phyloP scores from a whole-genome alignment of 2,329 filamentous ascomycete species.

The Furcasterigmium sp. region DNA sequence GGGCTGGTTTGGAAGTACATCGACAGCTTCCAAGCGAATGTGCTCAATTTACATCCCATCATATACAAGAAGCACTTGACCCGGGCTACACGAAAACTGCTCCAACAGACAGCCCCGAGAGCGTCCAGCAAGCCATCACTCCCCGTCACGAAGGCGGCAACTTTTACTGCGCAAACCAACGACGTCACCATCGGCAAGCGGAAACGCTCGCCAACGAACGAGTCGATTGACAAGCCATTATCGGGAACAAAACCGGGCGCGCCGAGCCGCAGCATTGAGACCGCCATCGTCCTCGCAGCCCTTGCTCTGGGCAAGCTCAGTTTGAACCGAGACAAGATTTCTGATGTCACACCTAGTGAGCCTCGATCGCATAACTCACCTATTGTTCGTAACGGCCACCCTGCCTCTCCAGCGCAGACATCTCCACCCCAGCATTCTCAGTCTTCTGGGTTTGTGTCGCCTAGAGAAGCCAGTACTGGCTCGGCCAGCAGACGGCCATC shows the following conservation, averaged over 20 bases:
- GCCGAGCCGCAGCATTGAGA: constrained; percentile 65
- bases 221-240: constrained; percentile 11
- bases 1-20: constrained; percentile 48
- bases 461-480: constrained; percentile 42
- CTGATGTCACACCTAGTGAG: constrained; percentile 43
- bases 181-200: constrained; percentile 33
- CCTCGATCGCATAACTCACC: constrained; percentile 21
- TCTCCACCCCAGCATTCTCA: constrained; percentile 49
- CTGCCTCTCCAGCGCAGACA: constrained; percentile 47
- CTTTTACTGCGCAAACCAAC: constrained; percentile 13
- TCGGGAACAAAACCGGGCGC: constrained; percentile 33
- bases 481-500: constrained; percentile 46
- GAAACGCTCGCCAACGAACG: constrained; percentile 43
- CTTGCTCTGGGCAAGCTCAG: constrained; percentile 86
- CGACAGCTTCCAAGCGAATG: constrained; percentile 52
- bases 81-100: constrained; percentile 46
- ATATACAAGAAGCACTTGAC: constrained; percentile 48
- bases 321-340: constrained; percentile 45
- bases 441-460: constrained; percentile 45
- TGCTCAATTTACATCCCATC: constrained; percentile 62
- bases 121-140: constrained; percentile 6
- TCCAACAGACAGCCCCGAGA: constrained; percentile 37
- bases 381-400: constrained; percentile 43
- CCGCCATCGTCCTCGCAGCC: constrained; percentile 76
- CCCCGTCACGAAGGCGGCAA: constrained; percentile 22